A percentile compares a stretch with the other conserved stretches of the same genome.
Conservation (phyloP, 2,329 filamentous ascomycete species). For the Fusarium domesticum region DNA sequence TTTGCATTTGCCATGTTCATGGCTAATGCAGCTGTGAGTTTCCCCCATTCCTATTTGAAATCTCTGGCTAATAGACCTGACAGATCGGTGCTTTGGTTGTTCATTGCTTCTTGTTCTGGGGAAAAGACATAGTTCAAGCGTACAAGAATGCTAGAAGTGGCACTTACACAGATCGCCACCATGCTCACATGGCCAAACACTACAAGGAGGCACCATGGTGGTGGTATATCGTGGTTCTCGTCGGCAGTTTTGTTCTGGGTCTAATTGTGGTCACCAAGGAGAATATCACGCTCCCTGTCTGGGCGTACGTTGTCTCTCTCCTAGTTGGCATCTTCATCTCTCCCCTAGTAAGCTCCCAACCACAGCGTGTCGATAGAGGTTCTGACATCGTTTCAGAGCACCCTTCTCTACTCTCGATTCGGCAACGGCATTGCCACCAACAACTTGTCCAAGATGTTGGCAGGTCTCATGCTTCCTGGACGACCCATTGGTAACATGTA, state of each 20-base stretch:
- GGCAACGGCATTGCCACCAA: slow-evolving; percentile 59
- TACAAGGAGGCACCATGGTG: slow-evolving; percentile 51
- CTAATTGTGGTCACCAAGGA: slow-evolving; percentile 45
- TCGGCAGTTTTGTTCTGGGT: slow-evolving; percentile 45
- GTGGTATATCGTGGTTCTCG: slow-evolving; percentile 45
- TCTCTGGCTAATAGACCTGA: neutral
- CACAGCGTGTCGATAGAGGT: too few relatives aligned
- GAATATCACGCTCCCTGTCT: slow-evolving; percentile 45
- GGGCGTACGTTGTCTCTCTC: slow-evolving; percentile 47
- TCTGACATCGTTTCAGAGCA: slow-evolving; percentile 38
- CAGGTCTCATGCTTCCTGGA: slow-evolving; percentile 48
- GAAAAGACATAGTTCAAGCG: slow-evolving; percentile 47
- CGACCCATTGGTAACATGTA: slow-evolving; percentile 56
- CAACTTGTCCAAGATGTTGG: slow-evolving; percentile 57
- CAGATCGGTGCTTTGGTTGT: slow-evolving; percentile 54
- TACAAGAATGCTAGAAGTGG: slow-evolving; percentile 46
- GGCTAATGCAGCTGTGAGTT: slow-evolving; percentile 53
- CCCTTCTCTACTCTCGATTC: slow-evolving; percentile 49
- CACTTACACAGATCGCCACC: slow-evolving; percentile 48
- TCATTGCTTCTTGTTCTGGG: slow-evolving; percentile 55
- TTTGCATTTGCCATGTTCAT: slow-evolving; percentile 56
- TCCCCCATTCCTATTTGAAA: neutral
- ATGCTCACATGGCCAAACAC: slow-evolving; percentile 49
- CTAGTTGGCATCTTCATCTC: slow-evolving; percentile 46
- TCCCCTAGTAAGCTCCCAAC: slow-evolving; percentile 41